These are phyloP conservation scores for Candida insectorum DNA, from an alignment of 805 yeast genomes.

Conservation along the genomic window DNA sequence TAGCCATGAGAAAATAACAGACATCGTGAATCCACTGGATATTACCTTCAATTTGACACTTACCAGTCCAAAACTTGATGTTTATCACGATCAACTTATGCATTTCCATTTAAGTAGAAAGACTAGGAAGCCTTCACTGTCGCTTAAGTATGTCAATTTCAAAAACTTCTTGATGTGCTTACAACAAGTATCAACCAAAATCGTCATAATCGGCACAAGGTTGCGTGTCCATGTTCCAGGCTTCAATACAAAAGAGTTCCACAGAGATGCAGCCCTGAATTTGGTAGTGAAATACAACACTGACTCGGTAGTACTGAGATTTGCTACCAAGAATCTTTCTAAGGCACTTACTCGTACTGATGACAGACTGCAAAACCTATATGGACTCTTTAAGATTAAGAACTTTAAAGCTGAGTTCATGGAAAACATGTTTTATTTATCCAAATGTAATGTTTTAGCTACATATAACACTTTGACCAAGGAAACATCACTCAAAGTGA, in stretches of 20 bases:
- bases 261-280: slow-evolving; percentile 26
- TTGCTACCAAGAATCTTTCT: slow-evolving; percentile 18
- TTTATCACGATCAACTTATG: slow-evolving; percentile 37
- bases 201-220: slow-evolving; percentile 29
- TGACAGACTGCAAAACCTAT: slow-evolving; percentile 11
- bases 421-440: slow-evolving; percentile 26
- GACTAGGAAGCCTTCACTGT: slow-evolving; percentile 3
- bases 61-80: slow-evolving; percentile 32
- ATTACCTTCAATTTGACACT: slow-evolving; percentile 17
- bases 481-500: slow-evolving; percentile 19
- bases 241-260: slow-evolving; percentile 15
- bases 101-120: slow-evolving; percentile 9
- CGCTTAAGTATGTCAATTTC: slow-evolving; percentile 11
- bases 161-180: slow-evolving; percentile 11
- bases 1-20: background rate
- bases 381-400: slow-evolving; percentile 27
- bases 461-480: slow-evolving; percentile 22
- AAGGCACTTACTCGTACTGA: slow-evolving; percentile 3
- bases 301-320: slow-evolving; percentile 22
- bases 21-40: slow-evolving; percentile 5
- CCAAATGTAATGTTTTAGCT: slow-evolving; percentile 24
- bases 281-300: slow-evolving; percentile 20
- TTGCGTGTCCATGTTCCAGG: slow-evolving; percentile 29
- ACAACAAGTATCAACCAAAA: slow-evolving; percentile 15
- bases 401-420: slow-evolving; percentile 26